These are phyloP conservation scores for Lentithecium fluviatile DNA, from an alignment of 495 filamentous ascomycete species.

Conservation along the genomic window DNA sequence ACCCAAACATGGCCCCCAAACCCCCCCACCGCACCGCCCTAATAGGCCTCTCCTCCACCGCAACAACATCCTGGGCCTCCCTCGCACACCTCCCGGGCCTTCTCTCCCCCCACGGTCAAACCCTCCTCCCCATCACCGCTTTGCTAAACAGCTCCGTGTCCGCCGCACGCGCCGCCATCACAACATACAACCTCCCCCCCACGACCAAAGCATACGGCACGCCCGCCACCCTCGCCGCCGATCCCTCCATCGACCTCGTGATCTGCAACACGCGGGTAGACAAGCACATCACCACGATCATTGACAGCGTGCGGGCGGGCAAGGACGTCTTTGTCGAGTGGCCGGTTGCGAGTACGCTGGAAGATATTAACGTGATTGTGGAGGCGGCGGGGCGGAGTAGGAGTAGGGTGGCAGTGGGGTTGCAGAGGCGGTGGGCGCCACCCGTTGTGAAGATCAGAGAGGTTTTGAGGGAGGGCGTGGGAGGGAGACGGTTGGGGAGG, in stretches of 20 bases:
- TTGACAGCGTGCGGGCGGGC: conserved; percentile 18
- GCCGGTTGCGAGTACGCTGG: conserved; percentile 18
- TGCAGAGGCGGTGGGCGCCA: conserved; percentile 20
- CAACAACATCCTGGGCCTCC: conserved; percentile 24
- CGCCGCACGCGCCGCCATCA: conserved; percentile 24
- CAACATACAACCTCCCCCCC: conserved; percentile 12
- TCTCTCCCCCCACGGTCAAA: background rate
- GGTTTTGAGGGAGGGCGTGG: conserved; percentile 9
- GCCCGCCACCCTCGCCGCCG: conserved; percentile 20
- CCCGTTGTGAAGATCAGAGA: conserved; percentile 7
- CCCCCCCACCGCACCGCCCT: conserved; percentile 18
- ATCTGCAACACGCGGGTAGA: conserved; percentile 19
- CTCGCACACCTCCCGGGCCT: conserved; percentile 31
- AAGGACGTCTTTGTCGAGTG: conserved; percentile 33
- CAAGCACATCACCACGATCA: conserved; percentile 18
- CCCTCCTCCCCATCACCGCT: conserved; percentile 20
- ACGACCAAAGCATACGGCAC: conserved; percentile 32
- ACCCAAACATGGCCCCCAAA: background rate
- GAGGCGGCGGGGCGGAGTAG: background rate
- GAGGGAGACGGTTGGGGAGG: conserved; percentile 20
- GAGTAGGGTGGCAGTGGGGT: conserved; percentile 5
- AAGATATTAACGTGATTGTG: conserved; percentile 6
- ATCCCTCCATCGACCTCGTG: conserved; percentile 33
- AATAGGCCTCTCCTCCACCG: conserved; percentile 31
- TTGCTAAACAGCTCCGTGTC: conserved; percentile 21